Conservation (phyloP, 2,329 filamentous ascomycete species). For the Penicillium palitans region DNA sequence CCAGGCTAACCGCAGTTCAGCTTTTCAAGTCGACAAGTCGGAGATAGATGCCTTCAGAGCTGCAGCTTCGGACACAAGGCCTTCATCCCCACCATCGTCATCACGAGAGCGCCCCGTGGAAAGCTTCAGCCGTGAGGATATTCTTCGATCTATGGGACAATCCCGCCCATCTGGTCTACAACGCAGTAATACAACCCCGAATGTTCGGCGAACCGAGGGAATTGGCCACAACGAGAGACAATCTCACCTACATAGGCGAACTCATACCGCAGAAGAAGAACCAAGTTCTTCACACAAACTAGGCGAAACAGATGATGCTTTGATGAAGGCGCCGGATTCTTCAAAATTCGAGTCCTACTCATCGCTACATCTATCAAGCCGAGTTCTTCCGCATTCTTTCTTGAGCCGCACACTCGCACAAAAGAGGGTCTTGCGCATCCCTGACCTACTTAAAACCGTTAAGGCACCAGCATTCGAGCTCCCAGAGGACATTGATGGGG, state of each 20-base stretch:
- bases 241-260: constrained; percentile 26
- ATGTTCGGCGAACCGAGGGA: constrained; percentile 20
- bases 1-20: constrained; percentile 43
- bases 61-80: constrained; percentile 37
- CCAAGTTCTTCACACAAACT: constrained; percentile 21
- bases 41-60: constrained; percentile 47
- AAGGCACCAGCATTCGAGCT: constrained; percentile 80
- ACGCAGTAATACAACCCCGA: constrained; percentile 40
- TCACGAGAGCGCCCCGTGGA: constrained; percentile 51
- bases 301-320: constrained; percentile 17
- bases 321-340: constrained; percentile 47
- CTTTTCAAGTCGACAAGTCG: constrained; percentile 45
- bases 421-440: constrained; percentile 75
- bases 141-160: constrained; percentile 45
- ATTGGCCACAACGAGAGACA: constrained; percentile 18
- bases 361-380: constrained; percentile 75
- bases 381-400: constrained; percentile 77
- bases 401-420: constrained; percentile 74
- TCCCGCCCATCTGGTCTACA: constrained; percentile 32
- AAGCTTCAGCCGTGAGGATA: constrained; percentile 64
- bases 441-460: constrained; percentile 76
- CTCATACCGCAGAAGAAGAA: constrained; percentile 26
- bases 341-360: constrained; percentile 84
- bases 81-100: constrained; percentile 45
- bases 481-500: constrained; percentile 75